Evolutionary conservation across 1,284 basidiomycete species (phyloP), one percentile per base, ranked within the genome.

Genomic region (Vanrija sp.): DNA sequence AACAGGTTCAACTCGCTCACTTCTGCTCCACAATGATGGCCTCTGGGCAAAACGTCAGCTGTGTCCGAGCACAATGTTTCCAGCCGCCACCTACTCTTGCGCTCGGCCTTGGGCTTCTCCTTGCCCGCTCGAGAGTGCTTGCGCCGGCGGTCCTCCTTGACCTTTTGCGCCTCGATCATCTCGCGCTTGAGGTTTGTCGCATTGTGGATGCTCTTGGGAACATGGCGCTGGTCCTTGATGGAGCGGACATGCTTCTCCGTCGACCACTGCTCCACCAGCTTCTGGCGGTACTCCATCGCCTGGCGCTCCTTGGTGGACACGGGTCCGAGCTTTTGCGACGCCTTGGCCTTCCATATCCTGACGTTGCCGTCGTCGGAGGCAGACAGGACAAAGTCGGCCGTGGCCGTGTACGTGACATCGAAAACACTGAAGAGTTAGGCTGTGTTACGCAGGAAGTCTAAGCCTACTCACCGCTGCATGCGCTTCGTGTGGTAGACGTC

Each of bases 401-500:
- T 96, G 19, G 86, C 85, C 0, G 91, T 91, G 78, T 87, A 98
- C 4, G 75, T 63, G 83, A 79, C 37, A 85, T 86, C 41, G 57
- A 72, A 74, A 25, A 72, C 69, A 9, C 76, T 67, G 66, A 12
- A 38, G 25, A 6, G 25, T 47, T 60, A 39, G 54, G 54, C 36
- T 10, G 31, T 9, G 20, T 22, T 19, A 43, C 10, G 20, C 8
- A 7, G 37, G 35, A 12, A 25, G 36, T 22, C 5, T 15, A 6
- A 15, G 31, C 45, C n/a, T 31, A 65, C 80, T 48, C 49, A 90
- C 87, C 93, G 84, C 75, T 98, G 95, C 96, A 99, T 99, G 41
- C 96, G 88, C 78, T 98, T 98, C 22, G 92, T 95, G 77, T 98
- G 95, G 73, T 98, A 99, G 5, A 94, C 86, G 71, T 98, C 95